These are phyloP conservation scores for Tulasnella sp. DNA, from an alignment of 768 basidiomycete species.

Conservation along the genomic window DNA sequence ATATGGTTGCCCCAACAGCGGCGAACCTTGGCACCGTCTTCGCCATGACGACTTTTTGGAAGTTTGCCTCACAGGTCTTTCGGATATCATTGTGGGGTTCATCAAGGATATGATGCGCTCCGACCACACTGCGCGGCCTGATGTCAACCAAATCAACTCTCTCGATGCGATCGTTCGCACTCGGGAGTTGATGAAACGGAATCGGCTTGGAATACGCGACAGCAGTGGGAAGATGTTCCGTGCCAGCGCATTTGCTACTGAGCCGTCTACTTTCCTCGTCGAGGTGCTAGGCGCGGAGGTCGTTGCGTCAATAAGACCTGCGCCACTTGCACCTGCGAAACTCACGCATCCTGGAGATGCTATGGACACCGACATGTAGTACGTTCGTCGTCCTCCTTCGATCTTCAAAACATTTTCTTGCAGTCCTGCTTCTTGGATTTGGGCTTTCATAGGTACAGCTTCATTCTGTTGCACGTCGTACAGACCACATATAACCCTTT, in stretches of 20 bases:
- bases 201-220: slow-evolving; percentile 23
- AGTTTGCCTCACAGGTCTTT: slow-evolving; percentile 44
- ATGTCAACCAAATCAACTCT: slow-evolving; percentile 41
- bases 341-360: too few species aligned
- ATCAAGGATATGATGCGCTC: slow-evolving; percentile 69
- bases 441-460: too few species aligned
- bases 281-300: slow-evolving; percentile 9
- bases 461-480: not conserved
- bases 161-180: slow-evolving; percentile 56
- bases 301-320: not conserved
- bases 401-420: too few species aligned
- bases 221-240: slow-evolving; percentile 14
- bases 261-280: slow-evolving; percentile 8
- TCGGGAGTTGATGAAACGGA: slow-evolving; percentile 47
- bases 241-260: slow-evolving; percentile 17
- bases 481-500: not conserved
- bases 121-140: slow-evolving; percentile 47
- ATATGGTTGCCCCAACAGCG: slow-evolving; percentile 37
- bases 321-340: too few species aligned
- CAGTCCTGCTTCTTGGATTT: too few species aligned
- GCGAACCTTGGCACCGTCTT: slow-evolving; percentile 86
- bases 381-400: too few species aligned
- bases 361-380: too few species aligned
- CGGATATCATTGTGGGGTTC: slow-evolving; percentile 51
- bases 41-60: slow-evolving; percentile 85